Base-by-base conservation (phyloP, 305 asterid genomes). In the Fraxinus greggii region DNA sequence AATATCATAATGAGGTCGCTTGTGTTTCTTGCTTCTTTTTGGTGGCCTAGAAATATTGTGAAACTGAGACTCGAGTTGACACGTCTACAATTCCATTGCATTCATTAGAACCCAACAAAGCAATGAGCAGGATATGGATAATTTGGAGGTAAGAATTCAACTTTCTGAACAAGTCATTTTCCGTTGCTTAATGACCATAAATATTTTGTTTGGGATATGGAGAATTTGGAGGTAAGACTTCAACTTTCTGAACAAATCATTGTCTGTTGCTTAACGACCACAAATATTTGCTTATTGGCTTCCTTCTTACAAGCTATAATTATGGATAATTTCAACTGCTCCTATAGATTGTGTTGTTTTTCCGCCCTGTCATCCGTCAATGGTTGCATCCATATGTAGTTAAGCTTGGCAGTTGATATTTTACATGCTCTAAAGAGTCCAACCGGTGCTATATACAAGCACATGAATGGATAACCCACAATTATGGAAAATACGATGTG, bases 161-260 rank as follows among this genome's bases (percentile, higher is more conserved):
- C 72, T 29, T 77, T 54, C 26, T 29, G 42, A 77, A 29, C 0
- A 0, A 65, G 29, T 23, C 6, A 12, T 12, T 69, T 2, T 15
- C 38, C 3, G 0, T 61, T 67, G 36, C 74, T 67, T 69, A 29
- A 15, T 0, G 8, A 69, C 9, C 28, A 15, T 28, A 69, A 28
- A 29, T 69, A 28, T 15, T 67, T 67, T 69, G 31, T 51, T 51
- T 67, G 73, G 32, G 4, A 67, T 4, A 24, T 67, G 73, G 73
- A 67, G 36, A 67, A 67, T 26, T 67, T 26, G 73, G 74, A 59
- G 54, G 80, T 78, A 59, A 32, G 74, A 56, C 69, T 28, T 31
- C 12, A 1, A 29, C 45, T 28, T 76, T 48, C 63, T 17, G 38
- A 48, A 28, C 28, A 7, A 61, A 61, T 21, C 28, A 24, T 24